Conservation (phyloP, 148 eudicot genomes). For the Arbutus unedo region DNA sequence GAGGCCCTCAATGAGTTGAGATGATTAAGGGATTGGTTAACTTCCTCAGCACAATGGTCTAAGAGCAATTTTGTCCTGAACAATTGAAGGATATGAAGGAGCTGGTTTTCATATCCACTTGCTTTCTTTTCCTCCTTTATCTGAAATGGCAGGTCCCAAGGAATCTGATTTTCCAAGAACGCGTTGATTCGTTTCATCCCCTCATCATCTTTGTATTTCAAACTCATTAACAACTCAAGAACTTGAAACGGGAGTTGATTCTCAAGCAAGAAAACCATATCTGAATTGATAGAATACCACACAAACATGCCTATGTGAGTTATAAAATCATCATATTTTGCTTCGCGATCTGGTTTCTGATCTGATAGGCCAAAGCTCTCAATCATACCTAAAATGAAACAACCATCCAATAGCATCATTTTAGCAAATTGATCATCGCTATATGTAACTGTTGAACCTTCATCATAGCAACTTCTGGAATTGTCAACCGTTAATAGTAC, state of each 20-base stretch:
- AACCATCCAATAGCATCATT: conserved; percentile 27
- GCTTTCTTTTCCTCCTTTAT: neutral
- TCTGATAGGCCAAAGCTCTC: neutral
- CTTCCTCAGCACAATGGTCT: neutral
- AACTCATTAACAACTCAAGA: neutral
- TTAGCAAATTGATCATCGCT: neutral
- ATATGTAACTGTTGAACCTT: neutral
- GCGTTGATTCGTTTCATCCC: neutral
- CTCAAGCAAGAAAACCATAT: conserved; percentile 12
- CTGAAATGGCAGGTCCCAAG: neutral
- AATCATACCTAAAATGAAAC: conserved; percentile 13
- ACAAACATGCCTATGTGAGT: neutral
- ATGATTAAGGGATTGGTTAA: neutral
- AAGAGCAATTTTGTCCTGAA: neutral
- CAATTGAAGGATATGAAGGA: neutral
- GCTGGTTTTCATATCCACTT: neutral
- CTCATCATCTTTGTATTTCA: neutral
- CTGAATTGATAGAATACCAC: neutral
- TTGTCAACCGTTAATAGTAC: neutral
- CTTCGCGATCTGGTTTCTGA: neutral
- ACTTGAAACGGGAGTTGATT: conserved; percentile 13
- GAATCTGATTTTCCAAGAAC: neutral
- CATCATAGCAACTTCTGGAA: conserved; percentile 15
- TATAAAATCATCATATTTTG: neutral
- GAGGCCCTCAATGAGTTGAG: neutral